Base-by-base conservation (phyloP, 768 basidiomycete species). In the Tricholomella constricta region DNA sequence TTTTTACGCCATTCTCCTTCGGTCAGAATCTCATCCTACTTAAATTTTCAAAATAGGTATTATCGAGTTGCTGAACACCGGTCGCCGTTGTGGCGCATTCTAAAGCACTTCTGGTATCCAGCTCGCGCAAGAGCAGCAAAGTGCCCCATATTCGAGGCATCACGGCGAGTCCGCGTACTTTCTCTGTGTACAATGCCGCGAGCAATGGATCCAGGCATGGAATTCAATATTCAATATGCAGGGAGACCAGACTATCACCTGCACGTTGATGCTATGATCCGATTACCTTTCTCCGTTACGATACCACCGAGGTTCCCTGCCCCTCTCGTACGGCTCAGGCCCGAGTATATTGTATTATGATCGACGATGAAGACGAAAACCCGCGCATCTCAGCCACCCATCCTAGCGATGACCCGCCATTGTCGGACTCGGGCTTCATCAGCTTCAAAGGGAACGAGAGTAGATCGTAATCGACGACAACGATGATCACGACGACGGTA, bases 41-140 rank as follows among this genome's bases (percentile, higher is more conserved):
- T n/a, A 65, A 61, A 53, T 64, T 19, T 64, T 25, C 65, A 66
- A 51, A 60, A 62, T 43, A 56, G 63, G 57, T 57, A 62, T 35
- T 59, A 64, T 38, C 45, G 43, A 6, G 52, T 45, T 11, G 44
- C 60, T 15, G 58, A 52, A 26, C 50, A 56, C 25, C 22, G 27
- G 15, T 31, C 50, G 4, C 34, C 35, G 6, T 17, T 22, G 25
- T 64, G 63, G 65, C 17, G 44, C 45, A 52, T 9, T 51, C 62
- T n/a, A n/a, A 23, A 52, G 38, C 38, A 34, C 44, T 12, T 51
- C 56, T 26, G 60, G 62, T 29, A 52, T 51, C n/a, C 54, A 56
- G 12, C 50, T 53, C 35, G 61, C 62, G 5, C 58, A 62, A 45
- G 49, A 45, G 29, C 41, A 58, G 34, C 58, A 62, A 46, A 32